phyloP scores from a whole-genome alignment of 495 filamentous ascomycete genomes.

The Penicillium bovifimosum region DNA sequence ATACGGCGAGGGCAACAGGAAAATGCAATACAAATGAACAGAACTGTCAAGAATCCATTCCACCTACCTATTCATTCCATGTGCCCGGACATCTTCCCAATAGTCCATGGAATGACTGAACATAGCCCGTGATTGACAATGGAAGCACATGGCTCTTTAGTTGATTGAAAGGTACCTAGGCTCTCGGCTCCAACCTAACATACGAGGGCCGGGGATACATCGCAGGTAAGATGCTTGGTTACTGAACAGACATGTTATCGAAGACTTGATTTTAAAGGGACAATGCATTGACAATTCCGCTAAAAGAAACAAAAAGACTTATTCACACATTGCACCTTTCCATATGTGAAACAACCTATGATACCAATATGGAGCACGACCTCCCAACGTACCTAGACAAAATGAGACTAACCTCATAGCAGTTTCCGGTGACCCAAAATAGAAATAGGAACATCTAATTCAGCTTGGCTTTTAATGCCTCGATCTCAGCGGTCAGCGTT shows the following conservation, averaged over 20 bases:
- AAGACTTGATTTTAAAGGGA: conserved; percentile 7
- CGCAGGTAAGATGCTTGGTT: background rate
- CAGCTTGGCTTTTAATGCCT: conserved; percentile 42
- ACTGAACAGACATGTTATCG: background rate
- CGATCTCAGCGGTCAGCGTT: conserved; percentile 40
- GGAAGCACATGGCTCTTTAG: too few relatives aligned
- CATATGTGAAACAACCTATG: conserved; percentile 13
- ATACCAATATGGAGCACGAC: background rate
- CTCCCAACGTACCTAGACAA: background rate
- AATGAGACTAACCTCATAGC: background rate
- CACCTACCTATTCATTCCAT: too few relatives aligned
- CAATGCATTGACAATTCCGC: conserved; percentile 29
- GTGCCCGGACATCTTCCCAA: too few relatives aligned
- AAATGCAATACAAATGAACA: too few relatives aligned
- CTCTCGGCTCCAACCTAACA: too few relatives aligned
- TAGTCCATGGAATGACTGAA: too few relatives aligned
- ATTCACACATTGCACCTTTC: conserved; percentile 21
- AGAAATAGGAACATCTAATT: conserved; percentile 14
- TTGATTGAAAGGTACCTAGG: too few relatives aligned
- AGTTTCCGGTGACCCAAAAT: background rate
- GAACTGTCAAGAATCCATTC: too few relatives aligned
- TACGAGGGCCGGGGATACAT: too few relatives aligned
- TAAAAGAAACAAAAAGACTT: conserved; percentile 19
- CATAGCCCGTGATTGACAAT: too few relatives aligned
- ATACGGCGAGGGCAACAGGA: too few relatives aligned